Conservation (phyloP, 805 yeast species). For the Kluyveromyces siamensis region DNA sequence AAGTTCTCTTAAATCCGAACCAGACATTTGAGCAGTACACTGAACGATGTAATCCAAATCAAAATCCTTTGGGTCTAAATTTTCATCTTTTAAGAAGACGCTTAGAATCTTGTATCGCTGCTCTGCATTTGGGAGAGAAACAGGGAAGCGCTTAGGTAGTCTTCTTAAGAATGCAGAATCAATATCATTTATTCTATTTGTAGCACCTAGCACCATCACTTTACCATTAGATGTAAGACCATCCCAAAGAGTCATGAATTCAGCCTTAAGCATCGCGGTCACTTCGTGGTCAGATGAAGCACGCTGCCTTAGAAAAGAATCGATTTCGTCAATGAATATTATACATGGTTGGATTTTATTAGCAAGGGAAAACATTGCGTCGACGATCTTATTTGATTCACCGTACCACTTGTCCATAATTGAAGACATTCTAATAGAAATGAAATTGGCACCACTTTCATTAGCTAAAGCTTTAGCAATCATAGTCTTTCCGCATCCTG, state of each 20-base stretch:
- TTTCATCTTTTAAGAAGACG: conserved; percentile 60
- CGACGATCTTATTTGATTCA: conserved; percentile 87
- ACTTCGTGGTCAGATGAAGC: conserved; percentile 83
- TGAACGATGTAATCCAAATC: conserved; percentile 51
- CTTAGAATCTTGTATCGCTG: conserved; percentile 65
- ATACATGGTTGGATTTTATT: conserved; percentile 88
- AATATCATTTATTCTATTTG: conserved; percentile 85
- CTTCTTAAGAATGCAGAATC: conserved; percentile 89
- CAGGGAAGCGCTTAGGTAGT: conserved; percentile 82
- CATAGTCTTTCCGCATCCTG: conserved; percentile 98
- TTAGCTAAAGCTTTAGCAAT: conserved; percentile 90
- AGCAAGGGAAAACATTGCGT: conserved; percentile 87
- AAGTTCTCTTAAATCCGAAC: conserved; percentile 83
- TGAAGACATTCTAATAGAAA: conserved; percentile 86
- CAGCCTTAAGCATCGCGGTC: conserved; percentile 91
- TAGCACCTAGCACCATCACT: conserved; percentile 85
- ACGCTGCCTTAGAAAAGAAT: conserved; percentile 84
- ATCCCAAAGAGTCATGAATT: conserved; percentile 97
- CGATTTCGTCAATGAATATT: conserved; percentile 92
- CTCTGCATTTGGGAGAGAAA: conserved; percentile 55
- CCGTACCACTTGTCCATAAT: conserved; percentile 98
- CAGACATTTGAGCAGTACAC: conserved; percentile 69
- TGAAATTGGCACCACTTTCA: conserved; percentile 85
- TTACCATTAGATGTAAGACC: conserved; percentile 75
- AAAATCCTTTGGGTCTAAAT: conserved; percentile 45